These are phyloP conservation scores for Mrakia gelida DNA, from an alignment of 768 basidiomycete genomes.

Conservation along the genomic window DNA sequence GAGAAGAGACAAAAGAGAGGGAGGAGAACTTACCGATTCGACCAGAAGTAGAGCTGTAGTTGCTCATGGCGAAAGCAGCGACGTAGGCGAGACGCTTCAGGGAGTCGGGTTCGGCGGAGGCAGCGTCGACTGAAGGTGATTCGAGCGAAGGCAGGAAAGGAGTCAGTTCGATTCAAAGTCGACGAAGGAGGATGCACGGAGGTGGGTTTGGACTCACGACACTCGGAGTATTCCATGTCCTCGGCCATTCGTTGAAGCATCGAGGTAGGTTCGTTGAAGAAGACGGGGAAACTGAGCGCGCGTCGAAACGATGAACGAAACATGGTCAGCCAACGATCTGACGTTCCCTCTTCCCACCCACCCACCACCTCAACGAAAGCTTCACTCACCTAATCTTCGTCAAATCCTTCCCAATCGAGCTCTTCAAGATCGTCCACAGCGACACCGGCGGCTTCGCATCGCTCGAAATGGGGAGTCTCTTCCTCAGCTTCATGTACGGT, in stretches of 20 bases:
- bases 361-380: too few species aligned
- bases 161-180: not conserved
- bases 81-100: conserved; percentile 83
- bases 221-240: conserved; percentile 96
- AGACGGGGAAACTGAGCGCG: conserved; percentile 22
- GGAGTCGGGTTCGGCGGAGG: conserved; percentile 64
- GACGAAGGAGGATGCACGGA: too few species aligned
- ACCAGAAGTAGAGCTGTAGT: conserved; percentile 93
- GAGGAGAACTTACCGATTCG: conserved; percentile 63
- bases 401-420: conserved; percentile 91
- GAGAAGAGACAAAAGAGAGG: conserved; percentile 84
- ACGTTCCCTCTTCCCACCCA: too few species aligned
- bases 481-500: conserved; percentile 65
- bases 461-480: conserved; percentile 56
- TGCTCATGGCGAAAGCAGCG: conserved; percentile 95
- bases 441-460: conserved; percentile 85
- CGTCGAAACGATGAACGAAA: not conserved
- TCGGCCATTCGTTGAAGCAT: conserved; percentile 97
- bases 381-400: conserved; percentile 69
- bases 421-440: conserved; percentile 91
- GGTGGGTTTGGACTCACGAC: conserved; percentile 63
- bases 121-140: conserved; percentile 5
- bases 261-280: conserved; percentile 62
- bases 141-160: not conserved
- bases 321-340: too few species aligned